Percentiles rank a stretch among this genome's conserved stretches.
Evolutionary conservation across 2,329 filamentous ascomycete species (phyloP).

Genomic region (Lecanicillium sp.): DNA sequence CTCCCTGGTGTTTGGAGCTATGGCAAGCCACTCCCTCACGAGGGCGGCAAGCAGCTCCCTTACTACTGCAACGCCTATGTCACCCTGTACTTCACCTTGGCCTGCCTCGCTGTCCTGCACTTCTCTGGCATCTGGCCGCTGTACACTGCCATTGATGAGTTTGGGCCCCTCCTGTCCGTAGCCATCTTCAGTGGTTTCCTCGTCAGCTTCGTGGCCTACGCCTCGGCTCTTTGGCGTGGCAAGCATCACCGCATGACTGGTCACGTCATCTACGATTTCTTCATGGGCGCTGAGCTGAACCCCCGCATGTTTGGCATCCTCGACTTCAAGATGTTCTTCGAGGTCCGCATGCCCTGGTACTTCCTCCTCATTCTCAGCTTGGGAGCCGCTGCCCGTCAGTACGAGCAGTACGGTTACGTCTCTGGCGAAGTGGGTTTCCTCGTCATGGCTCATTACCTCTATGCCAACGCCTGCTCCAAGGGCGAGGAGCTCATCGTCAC

Average conservation of each 20-base stretch:
- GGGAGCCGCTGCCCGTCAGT: conserved; percentile 72
- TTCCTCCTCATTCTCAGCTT: conserved; percentile 74
- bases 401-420: conserved; percentile 77
- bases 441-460: conserved; percentile 83
- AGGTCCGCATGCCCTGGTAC: conserved; percentile 88
- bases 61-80: conserved; percentile 92
- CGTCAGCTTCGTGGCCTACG: conserved; percentile 75
- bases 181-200: conserved; percentile 86
- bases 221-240: conserved; percentile 73
- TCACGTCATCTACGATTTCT: conserved; percentile 79
- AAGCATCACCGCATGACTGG: conserved; percentile 90
- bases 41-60: conserved; percentile 73
- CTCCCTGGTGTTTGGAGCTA: conserved; percentile 82
- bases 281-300: conserved; percentile 87
- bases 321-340: conserved; percentile 96
- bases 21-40: conserved; percentile 79
- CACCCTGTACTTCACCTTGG: conserved; percentile 82
- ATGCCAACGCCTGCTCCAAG: conserved; percentile 87
- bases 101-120: conserved; percentile 63
- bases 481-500: conserved; percentile 85
- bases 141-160: conserved; percentile 90
- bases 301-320: conserved; percentile 78
- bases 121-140: conserved; percentile 78
- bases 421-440: conserved; percentile 78
- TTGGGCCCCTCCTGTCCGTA: conserved; percentile 85